These are phyloP conservation scores for Plasmodium falciparum DNA, from an alignment of 169 alveolate genomes.

Conservation along the genomic window DNA sequence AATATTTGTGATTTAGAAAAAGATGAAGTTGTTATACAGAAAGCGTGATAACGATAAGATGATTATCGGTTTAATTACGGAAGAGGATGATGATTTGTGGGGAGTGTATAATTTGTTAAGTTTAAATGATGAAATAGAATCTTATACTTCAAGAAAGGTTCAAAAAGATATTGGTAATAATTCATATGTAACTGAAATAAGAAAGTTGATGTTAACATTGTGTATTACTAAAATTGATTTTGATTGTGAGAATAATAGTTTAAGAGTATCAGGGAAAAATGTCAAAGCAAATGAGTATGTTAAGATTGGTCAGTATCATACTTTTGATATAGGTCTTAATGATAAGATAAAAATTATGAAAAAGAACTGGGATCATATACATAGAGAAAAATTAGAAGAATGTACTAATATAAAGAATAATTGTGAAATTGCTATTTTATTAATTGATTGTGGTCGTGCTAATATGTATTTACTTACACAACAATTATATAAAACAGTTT, in stretches of 20 bases:
- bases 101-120: slow-evolving; percentile 81
- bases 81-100: slow-evolving; percentile 86
- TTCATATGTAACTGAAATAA: slow-evolving; percentile 61
- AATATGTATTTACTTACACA: slow-evolving; percentile 53
- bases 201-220: slow-evolving; percentile 18
- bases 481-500: slow-evolving; percentile 12
- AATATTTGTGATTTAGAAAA: background rate
- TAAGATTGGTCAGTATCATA: slow-evolving; percentile 86
- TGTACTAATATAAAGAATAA: slow-evolving; percentile 27
- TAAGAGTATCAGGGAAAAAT: slow-evolving; percentile 82
- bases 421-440: slow-evolving; percentile 36
- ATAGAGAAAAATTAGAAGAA: slow-evolving; percentile 49
- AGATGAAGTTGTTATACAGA: slow-evolving; percentile 41
- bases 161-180: slow-evolving; percentile 62
- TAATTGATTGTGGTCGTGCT: slow-evolving; percentile 55
- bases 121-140: slow-evolving; percentile 77
- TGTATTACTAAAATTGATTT: slow-evolving; percentile 73
- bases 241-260: slow-evolving; percentile 79
- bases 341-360: slow-evolving; percentile 80
- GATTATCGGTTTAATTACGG: slow-evolving; percentile 40
- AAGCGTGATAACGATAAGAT: slow-evolving; percentile 30
- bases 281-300: slow-evolving; percentile 68
- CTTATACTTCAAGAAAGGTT: slow-evolving; percentile 78
- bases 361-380: slow-evolving; percentile 66
- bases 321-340: slow-evolving; percentile 80